These are phyloP conservation scores for Sonneratia caseolaris DNA, from an alignment of 345 rosid genomes.

Conservation along the genomic window DNA sequence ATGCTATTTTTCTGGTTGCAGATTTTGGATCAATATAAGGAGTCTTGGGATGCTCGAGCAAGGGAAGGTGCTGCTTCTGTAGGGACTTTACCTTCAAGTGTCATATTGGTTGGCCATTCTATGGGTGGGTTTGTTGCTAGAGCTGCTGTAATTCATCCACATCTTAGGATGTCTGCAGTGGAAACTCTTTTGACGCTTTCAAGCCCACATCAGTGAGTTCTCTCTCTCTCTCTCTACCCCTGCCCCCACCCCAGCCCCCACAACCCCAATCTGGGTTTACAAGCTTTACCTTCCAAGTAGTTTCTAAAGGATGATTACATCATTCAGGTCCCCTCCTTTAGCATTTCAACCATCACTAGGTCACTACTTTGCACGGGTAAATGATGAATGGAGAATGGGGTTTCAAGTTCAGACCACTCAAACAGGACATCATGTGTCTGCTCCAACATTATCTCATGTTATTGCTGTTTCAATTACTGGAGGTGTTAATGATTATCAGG, in stretches of 20 bases:
- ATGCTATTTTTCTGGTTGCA: slow-evolving; percentile 19
- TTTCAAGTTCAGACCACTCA: slow-evolving; percentile 48
- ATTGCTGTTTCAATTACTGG: slow-evolving; percentile 82
- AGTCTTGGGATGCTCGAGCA: slow-evolving; percentile 56
- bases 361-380: slow-evolving; percentile 62
- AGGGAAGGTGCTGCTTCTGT: slow-evolving; percentile 67
- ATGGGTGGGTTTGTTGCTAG: slow-evolving; percentile 99
- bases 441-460: slow-evolving; percentile 61
- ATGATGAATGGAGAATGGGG: slow-evolving; percentile 78
- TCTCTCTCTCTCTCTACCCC: slow-evolving; percentile 3
- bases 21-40: slow-evolving; percentile 88
- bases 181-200: slow-evolving; percentile 89
- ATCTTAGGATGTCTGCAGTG: slow-evolving; percentile 64
- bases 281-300: slow-evolving; percentile 13
- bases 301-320: slow-evolving; percentile 10
- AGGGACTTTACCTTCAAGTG: slow-evolving; percentile 62
- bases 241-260: neutral
- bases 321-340: slow-evolving; percentile 88
- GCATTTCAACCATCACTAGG: slow-evolving; percentile 97
- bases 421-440: slow-evolving; percentile 42
- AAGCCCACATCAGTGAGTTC: slow-evolving; percentile 88
- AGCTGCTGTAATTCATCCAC: slow-evolving; percentile 87
- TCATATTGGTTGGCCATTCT: slow-evolving; percentile 94
- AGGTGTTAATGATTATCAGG: slow-evolving; percentile 94
- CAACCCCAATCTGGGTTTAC: slow-evolving; percentile 10